Percentiles rank a stretch among this genome's conserved stretches.
Evolutionary conservation across 2,329 filamentous ascomycete genomes (phyloP).

Genomic region (Aspergillus versicolor): DNA sequence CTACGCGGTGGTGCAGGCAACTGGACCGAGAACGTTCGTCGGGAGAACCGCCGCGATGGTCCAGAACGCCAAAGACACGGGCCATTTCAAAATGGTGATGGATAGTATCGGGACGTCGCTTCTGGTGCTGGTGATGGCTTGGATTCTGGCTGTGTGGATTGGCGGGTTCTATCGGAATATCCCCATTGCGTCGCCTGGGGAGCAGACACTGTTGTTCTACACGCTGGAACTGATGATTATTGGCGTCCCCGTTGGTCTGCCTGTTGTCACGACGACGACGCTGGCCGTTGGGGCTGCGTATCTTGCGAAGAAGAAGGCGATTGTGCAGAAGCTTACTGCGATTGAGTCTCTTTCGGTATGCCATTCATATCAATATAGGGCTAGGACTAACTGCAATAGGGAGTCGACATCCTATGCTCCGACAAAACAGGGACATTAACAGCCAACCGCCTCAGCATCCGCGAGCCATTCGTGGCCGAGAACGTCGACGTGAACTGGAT

Average conservation of each 20-base stretch:
- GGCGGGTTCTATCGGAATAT: slow-evolving; percentile 75
- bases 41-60: slow-evolving; percentile 72
- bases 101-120: slow-evolving; percentile 74
- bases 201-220: slow-evolving; percentile 67
- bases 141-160: slow-evolving; percentile 72
- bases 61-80: slow-evolving; percentile 70
- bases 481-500: slow-evolving; percentile 79
- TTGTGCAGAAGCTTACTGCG: slow-evolving; percentile 76
- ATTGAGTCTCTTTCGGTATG: slow-evolving; percentile 69
- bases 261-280: slow-evolving; percentile 75
- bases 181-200: slow-evolving; percentile 54
- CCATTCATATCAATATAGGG: background rate
- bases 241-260: slow-evolving; percentile 76
- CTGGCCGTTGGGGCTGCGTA: slow-evolving; percentile 76
- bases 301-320: slow-evolving; percentile 73
- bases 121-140: slow-evolving; percentile 73
- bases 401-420: slow-evolving; percentile 76
- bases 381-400: slow-evolving; percentile 24
- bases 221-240: slow-evolving; percentile 71
- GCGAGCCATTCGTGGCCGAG: slow-evolving; percentile 73
- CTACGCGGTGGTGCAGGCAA: slow-evolving; percentile 66
- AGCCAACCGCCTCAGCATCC: slow-evolving; percentile 65
- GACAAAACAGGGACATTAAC: slow-evolving; percentile 78
- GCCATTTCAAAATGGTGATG: slow-evolving; percentile 81
- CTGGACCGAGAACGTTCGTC: slow-evolving; percentile 72